phyloP scores from a whole-genome alignment of 371 early-diverging fungal species.

The Actinomortierella ambigua region DNA sequence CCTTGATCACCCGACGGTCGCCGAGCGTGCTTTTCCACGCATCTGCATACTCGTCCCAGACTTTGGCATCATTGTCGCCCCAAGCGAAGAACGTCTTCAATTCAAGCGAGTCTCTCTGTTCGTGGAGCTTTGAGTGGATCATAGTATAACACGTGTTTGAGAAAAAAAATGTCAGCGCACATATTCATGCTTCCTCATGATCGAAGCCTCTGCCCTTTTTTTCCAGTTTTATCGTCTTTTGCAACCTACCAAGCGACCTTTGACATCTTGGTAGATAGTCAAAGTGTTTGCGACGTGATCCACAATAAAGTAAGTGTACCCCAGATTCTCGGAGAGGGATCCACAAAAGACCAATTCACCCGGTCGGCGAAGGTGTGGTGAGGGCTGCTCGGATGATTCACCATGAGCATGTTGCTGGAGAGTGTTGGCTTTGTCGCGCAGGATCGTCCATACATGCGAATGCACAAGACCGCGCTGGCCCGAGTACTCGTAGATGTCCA shows the following conservation, averaged over 20 bases:
- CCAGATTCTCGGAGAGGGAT: slow-evolving; percentile 56
- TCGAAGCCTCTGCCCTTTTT: no score
- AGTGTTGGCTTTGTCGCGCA: slow-evolving; percentile 52
- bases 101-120: slow-evolving; percentile 11
- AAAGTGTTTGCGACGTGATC: slow-evolving; percentile 50
- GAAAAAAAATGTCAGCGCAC: no score
- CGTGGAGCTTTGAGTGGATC: slow-evolving; percentile 7
- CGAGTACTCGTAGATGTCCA: slow-evolving; percentile 56
- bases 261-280: slow-evolving; percentile 54
- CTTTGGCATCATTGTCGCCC: slow-evolving; percentile 35
- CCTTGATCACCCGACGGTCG: slow-evolving; percentile 15
- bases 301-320: slow-evolving; percentile 61
- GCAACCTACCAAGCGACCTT: slow-evolving; percentile 42
- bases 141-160: no score
- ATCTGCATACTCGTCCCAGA: slow-evolving; percentile 56
- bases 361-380: not conserved
- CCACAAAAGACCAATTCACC: slow-evolving; percentile 52
- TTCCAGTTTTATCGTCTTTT: no score
- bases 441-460: slow-evolving; percentile 58
- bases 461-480: slow-evolving; percentile 59
- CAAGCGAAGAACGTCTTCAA: slow-evolving; percentile 27
- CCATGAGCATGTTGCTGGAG: no score
- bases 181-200: no score
- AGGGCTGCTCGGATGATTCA: slow-evolving; percentile 5
- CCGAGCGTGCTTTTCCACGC: slow-evolving; percentile 40